These are phyloP conservation scores for Fusarium hainanense DNA, from an alignment of 2,329 filamentous ascomycete genomes.

Conservation along the genomic window DNA sequence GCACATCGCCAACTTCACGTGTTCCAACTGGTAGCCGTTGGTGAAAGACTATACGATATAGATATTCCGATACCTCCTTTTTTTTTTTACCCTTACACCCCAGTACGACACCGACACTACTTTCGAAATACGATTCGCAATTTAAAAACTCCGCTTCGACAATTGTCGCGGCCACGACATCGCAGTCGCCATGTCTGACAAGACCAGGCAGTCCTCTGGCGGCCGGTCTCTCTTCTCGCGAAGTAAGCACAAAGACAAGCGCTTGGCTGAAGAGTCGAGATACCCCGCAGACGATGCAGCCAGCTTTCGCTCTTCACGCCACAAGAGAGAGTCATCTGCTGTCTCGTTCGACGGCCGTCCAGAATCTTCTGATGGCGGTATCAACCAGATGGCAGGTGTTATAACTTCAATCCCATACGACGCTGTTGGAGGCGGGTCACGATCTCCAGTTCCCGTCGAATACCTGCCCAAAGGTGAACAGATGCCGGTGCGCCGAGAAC, in stretches of 20 bases:
- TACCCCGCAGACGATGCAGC: constrained; percentile 70
- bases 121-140: constrained; percentile 34
- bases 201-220: constrained; percentile 81
- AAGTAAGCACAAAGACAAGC: constrained; percentile 80
- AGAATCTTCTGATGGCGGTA: constrained; percentile 70
- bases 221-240: constrained; percentile 88
- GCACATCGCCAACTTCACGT: constrained; percentile 50
- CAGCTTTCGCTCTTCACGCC: constrained; percentile 75
- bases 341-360: constrained; percentile 75
- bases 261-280: constrained; percentile 68
- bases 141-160: constrained; percentile 26
- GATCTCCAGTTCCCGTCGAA: constrained; percentile 78
- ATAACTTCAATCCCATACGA: constrained; percentile 93
- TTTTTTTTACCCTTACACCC: constrained; percentile 7
- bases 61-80: constrained; percentile 19
- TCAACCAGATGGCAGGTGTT: constrained; percentile 82
- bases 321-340: constrained; percentile 78
- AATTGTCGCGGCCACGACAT: constrained; percentile 38
- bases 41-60: constrained; percentile 10
- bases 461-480: constrained; percentile 77
- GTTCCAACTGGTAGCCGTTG: constrained; percentile 45
- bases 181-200: constrained; percentile 70
- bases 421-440: constrained; percentile 70
- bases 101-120: constrained; percentile 27
- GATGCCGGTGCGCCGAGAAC: constrained; percentile 72